Evolutionary conservation across 2,329 filamentous ascomycete species (phyloP).

Genomic region (Pseudocercospora pini-densiflorae): DNA sequence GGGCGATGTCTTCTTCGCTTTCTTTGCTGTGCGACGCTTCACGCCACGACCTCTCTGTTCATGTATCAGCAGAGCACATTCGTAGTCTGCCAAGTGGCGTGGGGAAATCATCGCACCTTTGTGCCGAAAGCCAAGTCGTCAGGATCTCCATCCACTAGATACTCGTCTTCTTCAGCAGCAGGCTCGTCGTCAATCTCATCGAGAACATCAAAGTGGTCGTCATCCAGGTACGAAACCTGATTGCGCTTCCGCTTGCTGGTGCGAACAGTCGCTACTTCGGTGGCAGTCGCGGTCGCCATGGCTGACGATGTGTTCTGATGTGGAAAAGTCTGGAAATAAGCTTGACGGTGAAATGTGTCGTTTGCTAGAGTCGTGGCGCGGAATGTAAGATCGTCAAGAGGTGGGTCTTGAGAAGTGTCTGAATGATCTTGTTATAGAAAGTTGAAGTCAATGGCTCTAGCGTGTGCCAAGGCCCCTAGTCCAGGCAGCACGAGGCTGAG

Average conservation of each 20-base stretch:
- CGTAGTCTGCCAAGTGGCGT: background rate
- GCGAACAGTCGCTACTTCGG: conserved; percentile 3
- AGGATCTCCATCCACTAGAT: background rate
- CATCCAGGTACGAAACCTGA: conserved; percentile 33
- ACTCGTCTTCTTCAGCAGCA: conserved; percentile 2
- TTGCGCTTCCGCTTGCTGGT: conserved; percentile 37
- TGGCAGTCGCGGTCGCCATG: background rate
- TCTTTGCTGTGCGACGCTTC: conserved; percentile 17
- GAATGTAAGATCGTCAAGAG: too few relatives aligned
- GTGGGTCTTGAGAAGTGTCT: too few relatives aligned
- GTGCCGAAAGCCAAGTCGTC: conserved; percentile 21
- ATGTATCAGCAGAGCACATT: background rate
- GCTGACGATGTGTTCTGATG: background rate
- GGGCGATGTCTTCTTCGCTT: conserved; percentile 14
- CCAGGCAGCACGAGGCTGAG: background rate
- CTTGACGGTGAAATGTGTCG: background rate
- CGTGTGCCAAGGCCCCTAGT: background rate
- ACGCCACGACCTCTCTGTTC: conserved; percentile 1
- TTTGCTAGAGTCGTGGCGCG: background rate
- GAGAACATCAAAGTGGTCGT: conserved; percentile 23
- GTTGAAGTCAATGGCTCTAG: background rate
- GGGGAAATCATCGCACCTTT: conserved; percentile 20
- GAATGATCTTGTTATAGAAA: background rate
- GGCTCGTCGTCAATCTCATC: background rate
- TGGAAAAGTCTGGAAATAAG: background rate